These are phyloP conservation scores for Penicillium sp. DNA, from an alignment of 2,329 filamentous ascomycete genomes.

Conservation along the genomic window DNA sequence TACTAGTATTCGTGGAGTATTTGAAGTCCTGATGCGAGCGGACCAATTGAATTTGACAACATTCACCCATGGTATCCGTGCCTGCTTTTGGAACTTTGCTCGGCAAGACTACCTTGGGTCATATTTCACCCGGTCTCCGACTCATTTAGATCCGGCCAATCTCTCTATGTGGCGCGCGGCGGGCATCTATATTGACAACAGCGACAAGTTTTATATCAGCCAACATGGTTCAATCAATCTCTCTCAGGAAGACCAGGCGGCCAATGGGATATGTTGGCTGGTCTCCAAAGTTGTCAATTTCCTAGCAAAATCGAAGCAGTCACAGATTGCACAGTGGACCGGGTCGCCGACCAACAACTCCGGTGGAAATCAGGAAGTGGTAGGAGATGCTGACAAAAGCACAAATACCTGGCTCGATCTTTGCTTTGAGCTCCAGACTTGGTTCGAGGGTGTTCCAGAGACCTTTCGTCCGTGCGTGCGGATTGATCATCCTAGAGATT, in stretches of 20 bases:
- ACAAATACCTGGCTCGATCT: constrained; percentile 58
- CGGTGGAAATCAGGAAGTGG: background rate
- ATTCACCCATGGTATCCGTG: constrained; percentile 57
- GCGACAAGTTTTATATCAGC: constrained; percentile 47
- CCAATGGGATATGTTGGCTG: constrained; percentile 66
- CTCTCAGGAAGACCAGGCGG: constrained; percentile 64
- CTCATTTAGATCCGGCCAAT: constrained; percentile 62
- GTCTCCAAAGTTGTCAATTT: constrained; percentile 67
- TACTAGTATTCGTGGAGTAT: constrained; percentile 62
- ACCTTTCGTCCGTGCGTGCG: constrained; percentile 61
- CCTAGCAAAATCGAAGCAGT: constrained; percentile 60
- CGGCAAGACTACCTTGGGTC: constrained; percentile 65
- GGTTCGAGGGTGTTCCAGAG: constrained; percentile 61
- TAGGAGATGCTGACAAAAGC: constrained; percentile 23
- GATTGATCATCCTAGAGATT: constrained; percentile 44
- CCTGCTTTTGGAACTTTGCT: constrained; percentile 68
- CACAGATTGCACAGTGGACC: constrained; percentile 44
- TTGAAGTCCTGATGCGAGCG: constrained; percentile 50
- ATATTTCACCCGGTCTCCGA: constrained; percentile 62
- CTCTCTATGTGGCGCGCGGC: constrained; percentile 64
- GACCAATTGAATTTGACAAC: constrained; percentile 16
- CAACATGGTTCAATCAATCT: constrained; percentile 34
- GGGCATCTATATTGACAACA: constrained; percentile 59
- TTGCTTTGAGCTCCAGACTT: constrained; percentile 59
- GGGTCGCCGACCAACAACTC: constrained; percentile 39